Conservation (phyloP, 2,329 filamentous ascomycete genomes). For the Juglanconis oblonga region DNA sequence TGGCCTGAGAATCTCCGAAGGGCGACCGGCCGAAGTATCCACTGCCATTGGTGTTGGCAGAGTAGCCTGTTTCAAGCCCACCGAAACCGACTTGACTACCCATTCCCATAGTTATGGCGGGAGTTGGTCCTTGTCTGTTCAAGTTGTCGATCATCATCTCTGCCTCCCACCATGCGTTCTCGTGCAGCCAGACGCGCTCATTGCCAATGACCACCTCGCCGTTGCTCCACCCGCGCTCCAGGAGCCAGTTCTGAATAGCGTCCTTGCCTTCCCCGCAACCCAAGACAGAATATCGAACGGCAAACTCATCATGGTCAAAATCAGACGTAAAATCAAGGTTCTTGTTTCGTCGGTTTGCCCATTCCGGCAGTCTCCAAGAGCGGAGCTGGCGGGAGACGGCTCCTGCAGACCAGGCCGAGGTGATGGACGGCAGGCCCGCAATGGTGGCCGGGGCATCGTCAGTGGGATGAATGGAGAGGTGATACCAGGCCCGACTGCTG, state of each 20-base stretch:
- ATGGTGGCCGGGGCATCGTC: constrained; percentile 78
- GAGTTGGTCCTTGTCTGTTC: constrained; percentile 56
- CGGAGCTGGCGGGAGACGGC: constrained; percentile 89
- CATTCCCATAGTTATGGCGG: constrained; percentile 38
- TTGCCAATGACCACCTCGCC: constrained; percentile 89
- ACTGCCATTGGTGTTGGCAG: constrained; percentile 50
- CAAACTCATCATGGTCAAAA: constrained; percentile 92
- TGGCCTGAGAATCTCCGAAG: constrained; percentile 57
- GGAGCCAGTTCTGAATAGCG: constrained; percentile 88
- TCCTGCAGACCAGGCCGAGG: constrained; percentile 89
- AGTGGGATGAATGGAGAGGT: constrained; percentile 85
- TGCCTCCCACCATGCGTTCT: constrained; percentile 95
- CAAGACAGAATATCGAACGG: constrained; percentile 73
- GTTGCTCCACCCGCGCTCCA: constrained; percentile 97
- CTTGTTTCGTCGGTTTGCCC: constrained; percentile 90
- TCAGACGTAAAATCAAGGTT: constrained; percentile 94
- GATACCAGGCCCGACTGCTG: constrained; percentile 92
- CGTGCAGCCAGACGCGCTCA: constrained; percentile 93
- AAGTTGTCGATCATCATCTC: constrained; percentile 81
- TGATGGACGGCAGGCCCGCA: constrained; percentile 67
- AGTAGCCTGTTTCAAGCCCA: constrained; percentile 71
- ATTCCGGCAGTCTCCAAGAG: constrained; percentile 90
- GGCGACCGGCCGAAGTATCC: constrained; percentile 67
- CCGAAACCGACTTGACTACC: constrained; percentile 40
- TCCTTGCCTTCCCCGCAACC: constrained; percentile 89